phyloP scores from a whole-genome alignment of 495 filamentous ascomycete genomes.

The Penicillium robsamsonii region DNA sequence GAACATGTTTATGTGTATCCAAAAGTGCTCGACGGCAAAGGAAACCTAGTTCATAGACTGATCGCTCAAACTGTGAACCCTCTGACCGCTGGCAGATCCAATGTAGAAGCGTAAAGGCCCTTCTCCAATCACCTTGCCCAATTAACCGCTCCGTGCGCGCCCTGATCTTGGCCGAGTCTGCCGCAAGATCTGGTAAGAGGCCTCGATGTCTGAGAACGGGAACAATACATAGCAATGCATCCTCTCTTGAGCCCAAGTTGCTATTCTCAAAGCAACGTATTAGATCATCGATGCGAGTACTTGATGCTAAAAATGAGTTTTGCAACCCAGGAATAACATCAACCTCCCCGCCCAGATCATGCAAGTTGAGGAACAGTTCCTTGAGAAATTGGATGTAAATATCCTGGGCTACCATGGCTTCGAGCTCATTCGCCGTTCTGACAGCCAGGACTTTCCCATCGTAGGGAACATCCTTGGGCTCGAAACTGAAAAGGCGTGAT shows the following conservation, averaged over 20 bases:
- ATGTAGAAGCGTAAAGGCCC: constrained; percentile 19
- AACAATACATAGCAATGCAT: constrained; percentile 38
- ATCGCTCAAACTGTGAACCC: constrained; percentile 25
- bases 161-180: constrained; percentile 19
- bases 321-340: constrained; percentile 20
- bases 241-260: constrained; percentile 33
- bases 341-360: constrained; percentile 20
- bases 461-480: constrained; percentile 3
- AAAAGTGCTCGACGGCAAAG: constrained; percentile 34
- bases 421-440: constrained; percentile 23
- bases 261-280: constrained; percentile 24
- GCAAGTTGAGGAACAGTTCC: constrained; percentile 9
- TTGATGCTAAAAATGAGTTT: constrained; percentile 18
- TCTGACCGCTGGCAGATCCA: constrained; percentile 35
- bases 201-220: constrained; percentile 21
- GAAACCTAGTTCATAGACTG: constrained; percentile 29
- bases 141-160: constrained; percentile 16
- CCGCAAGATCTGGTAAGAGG: constrained; percentile 30
- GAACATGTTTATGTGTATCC: too few species aligned
- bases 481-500: constrained; percentile 26
- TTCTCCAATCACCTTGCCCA: constrained; percentile 20
- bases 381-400: constrained; percentile 37
- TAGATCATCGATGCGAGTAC: constrained; percentile 26
- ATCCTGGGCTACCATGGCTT: constrained; percentile 39
- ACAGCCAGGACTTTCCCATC: constrained; percentile 28